Evolutionary conservation across 805 yeast genomes (phyloP), one percentile per base, ranked within the genome.

Genomic region (Suhomyces kilbournensis): DNA sequence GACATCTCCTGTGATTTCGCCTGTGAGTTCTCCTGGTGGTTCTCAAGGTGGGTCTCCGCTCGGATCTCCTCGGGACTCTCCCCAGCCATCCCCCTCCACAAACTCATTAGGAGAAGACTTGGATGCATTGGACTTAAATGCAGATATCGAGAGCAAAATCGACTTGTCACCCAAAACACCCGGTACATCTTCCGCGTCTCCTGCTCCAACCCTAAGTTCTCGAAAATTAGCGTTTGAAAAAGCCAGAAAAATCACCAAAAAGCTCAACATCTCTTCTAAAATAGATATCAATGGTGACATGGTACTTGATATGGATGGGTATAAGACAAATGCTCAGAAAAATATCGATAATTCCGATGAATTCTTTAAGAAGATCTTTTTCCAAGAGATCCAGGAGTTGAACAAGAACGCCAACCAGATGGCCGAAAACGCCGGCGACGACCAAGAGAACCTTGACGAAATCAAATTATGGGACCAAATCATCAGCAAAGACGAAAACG

Each of bases 221-320:
- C 51, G 47, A 4, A 38, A 25, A n/a, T 76, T 70, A n/a, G 78
- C 83, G 1, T 67, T 83, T 47, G 86, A 83, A 56, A 76, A 82
- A 57, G 86, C 88, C 5, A 76, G 78, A 53, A 82, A 82, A 42
- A 72, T 90, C 22, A 82, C 93, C 25, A 79, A 81, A 58, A 84
- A 79, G 63, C 75, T 90, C 58, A 89, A 91, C 63, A 91, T 94
- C 30, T 97, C 97, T 1, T 85, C 96, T 26, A 89, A 85, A 58
- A 80, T 92, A 35, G 96, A 89, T 56, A 85, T 86, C 55, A 88
- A 90, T 61, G 99, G 99, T 10, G 97, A 91, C 64, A 77, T 94
- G 60, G 81, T 91, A 42, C 72, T 94, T 44, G 99, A 94, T 70
- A 90, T 93, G 85, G 96, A 91, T 60, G 99, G 99, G 15, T 94